Percentiles rank a stretch among this genome's conserved stretches.
Conservation (phyloP, 2,329 filamentous ascomycete genomes). For the Cladosporium sp. region DNA sequence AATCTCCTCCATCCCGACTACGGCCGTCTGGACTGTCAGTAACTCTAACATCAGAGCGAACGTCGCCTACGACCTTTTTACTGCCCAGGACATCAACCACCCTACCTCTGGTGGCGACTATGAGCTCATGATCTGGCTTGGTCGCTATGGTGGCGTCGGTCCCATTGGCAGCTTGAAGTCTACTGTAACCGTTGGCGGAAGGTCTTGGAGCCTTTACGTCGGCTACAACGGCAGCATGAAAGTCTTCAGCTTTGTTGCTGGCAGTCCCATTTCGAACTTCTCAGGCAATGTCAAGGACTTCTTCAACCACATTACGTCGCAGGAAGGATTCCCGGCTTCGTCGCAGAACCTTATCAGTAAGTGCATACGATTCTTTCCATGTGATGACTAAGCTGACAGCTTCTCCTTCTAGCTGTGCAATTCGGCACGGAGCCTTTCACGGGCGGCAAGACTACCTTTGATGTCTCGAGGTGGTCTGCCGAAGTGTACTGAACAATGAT, state of each 20-base stretch:
- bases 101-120: constrained; percentile 44
- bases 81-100: constrained; percentile 33
- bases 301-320: constrained; percentile 52
- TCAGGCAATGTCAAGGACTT: constrained; percentile 56
- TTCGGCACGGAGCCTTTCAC: constrained; percentile 57
- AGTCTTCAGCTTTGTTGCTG: constrained; percentile 59
- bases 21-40: constrained; percentile 48
- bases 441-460: constrained; percentile 12
- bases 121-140: constrained; percentile 65
- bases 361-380: background rate
- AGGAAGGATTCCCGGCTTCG: constrained; percentile 42
- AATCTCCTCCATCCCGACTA: constrained; percentile 37
- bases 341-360: constrained; percentile 47
- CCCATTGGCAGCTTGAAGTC: constrained; percentile 51
- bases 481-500: background rate
- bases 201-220: constrained; percentile 55
- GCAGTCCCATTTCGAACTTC: constrained; percentile 45
- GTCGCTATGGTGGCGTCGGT: constrained; percentile 49
- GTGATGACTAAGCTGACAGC: background rate
- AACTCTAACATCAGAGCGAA: constrained; percentile 50
- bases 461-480: constrained; percentile 12
- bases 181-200: constrained; percentile 51
- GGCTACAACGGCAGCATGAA: constrained; percentile 57
- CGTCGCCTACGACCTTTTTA: constrained; percentile 61
- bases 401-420: constrained; percentile 32